A percentile compares a stretch with the other conserved stretches of the same genome.
Evolutionary conservation across 2,329 filamentous ascomycete genomes (phyloP).

Genomic region (Thielaviopsis ethacetica): DNA sequence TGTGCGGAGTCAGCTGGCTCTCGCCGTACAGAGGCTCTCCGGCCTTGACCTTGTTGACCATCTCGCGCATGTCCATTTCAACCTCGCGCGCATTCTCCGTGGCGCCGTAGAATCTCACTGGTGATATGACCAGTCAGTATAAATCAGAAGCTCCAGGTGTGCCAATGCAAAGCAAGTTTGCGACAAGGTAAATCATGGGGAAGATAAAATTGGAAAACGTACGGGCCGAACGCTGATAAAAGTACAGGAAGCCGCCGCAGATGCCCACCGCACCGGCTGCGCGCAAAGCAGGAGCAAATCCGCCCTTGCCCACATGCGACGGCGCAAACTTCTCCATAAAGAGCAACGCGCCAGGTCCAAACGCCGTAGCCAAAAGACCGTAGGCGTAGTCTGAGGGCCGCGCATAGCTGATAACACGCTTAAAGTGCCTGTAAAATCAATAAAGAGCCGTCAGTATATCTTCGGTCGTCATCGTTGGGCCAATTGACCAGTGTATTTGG

Average conservation of each 20-base stretch:
- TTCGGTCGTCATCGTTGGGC: background rate
- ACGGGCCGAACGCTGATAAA: slow-evolving; percentile 75
- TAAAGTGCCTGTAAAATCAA: slow-evolving; percentile 57
- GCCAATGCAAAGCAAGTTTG: background rate
- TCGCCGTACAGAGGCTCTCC: slow-evolving; percentile 81
- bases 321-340: slow-evolving; percentile 73
- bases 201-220: slow-evolving; percentile 24
- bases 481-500: slow-evolving; percentile 5
- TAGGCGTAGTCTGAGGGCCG: slow-evolving; percentile 67
- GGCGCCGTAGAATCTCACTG: slow-evolving; percentile 92
- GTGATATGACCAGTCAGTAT: background rate
- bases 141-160: background rate
- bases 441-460: background rate
- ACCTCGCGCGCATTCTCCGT: slow-evolving; percentile 82
- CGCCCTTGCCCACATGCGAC: slow-evolving; percentile 67
- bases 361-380: slow-evolving; percentile 50
- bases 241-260: slow-evolving; percentile 64
- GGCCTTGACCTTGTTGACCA: slow-evolving; percentile 90
- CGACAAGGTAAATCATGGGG: slow-evolving; percentile 1
- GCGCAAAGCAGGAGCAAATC: slow-evolving; percentile 71
- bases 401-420: slow-evolving; percentile 76
- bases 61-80: slow-evolving; percentile 94
- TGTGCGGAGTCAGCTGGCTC: slow-evolving; percentile 62
- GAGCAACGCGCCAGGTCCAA: slow-evolving; percentile 57
- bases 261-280: slow-evolving; percentile 56